Conservation (phyloP, 306 rosid species). For the Quercus ilex region DNA sequence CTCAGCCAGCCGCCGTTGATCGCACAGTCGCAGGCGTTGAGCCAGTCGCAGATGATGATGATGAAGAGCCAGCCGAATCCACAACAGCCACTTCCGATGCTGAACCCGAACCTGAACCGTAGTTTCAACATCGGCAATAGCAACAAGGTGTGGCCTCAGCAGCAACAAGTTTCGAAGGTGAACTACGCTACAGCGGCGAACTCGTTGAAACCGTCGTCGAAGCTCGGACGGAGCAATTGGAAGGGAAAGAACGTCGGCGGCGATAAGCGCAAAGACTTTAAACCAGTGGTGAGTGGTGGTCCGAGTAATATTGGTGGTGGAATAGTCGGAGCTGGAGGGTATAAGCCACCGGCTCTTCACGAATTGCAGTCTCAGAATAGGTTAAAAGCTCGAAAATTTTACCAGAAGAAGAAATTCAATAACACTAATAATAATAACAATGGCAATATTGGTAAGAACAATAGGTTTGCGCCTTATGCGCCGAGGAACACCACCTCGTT, state of each 20-base stretch:
- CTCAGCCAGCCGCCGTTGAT: constrained; percentile 27
- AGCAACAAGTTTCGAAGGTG: constrained; percentile 13
- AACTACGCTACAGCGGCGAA: constrained; percentile 13
- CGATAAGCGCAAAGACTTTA: constrained; percentile 58
- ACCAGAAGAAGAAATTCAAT: constrained; percentile 51
- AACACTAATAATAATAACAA: neutral
- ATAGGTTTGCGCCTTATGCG: constrained; percentile 74
- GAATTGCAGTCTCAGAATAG: constrained; percentile 86
- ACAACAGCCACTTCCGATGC: constrained; percentile 19
- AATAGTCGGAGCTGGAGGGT: constrained; percentile 8
- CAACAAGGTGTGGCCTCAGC: constrained; percentile 38
- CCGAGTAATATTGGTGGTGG: constrained; percentile 23
- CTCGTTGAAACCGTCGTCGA: constrained; percentile 13
- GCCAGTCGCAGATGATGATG: constrained; percentile 35
- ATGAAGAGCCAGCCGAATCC: constrained; percentile 34
- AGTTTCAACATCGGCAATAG: neutral
- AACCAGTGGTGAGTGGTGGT: constrained; percentile 20
- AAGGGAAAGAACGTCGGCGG: constrained; percentile 53
- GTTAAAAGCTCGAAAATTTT: constrained; percentile 50
- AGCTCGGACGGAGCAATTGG: constrained; percentile 58
- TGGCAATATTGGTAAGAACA: neutral
- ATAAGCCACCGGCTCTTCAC: constrained; percentile 70
- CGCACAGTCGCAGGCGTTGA: constrained; percentile 34
- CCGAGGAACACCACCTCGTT: constrained; percentile 79
- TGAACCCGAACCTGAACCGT: constrained; percentile 44